A percentile compares a stretch with the other conserved stretches of the same genome.
Conservation (phyloP, 2,329 filamentous ascomycete genomes). For the Penicillium concentricum region DNA sequence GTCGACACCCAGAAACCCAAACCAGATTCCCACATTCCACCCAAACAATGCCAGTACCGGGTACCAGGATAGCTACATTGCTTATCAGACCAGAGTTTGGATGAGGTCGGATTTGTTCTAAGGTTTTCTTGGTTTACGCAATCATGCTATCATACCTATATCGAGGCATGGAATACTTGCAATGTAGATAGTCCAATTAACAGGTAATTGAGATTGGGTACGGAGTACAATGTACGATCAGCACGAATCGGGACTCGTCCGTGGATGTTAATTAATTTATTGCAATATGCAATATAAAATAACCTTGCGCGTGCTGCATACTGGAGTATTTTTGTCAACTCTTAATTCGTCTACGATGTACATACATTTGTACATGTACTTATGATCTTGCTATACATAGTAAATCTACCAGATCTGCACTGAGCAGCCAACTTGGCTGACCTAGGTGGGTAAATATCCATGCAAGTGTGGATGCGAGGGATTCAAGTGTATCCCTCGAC, state of each 20-base stretch:
- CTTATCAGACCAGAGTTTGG: slow-evolving; percentile 1
- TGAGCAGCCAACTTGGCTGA: not conserved
- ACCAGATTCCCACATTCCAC: not conserved
- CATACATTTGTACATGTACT: not conserved
- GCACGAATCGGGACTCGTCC: not conserved
- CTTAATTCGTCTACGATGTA: not conserved
- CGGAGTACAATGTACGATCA: not conserved
- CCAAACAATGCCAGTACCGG: not conserved
- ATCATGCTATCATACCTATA: slow-evolving; percentile 5
- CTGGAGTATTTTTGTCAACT: not conserved
- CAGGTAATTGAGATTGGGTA: not conserved
- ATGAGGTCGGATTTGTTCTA: not conserved
- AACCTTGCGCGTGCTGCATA: not conserved
- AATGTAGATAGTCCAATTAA: not conserved
- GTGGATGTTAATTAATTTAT: not conserved
- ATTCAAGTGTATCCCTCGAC: not conserved
- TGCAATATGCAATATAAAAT: not conserved
- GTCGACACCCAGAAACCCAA: not conserved
- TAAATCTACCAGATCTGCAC: not conserved
- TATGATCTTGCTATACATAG: not conserved
- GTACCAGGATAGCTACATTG: slow-evolving; percentile 1
- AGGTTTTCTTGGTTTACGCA: slow-evolving; percentile 3
- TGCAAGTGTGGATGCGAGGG: not conserved
- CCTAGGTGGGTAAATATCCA: not conserved
- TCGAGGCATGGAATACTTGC: not conserved